These are phyloP conservation scores for Hansenula lynferdii DNA, from an alignment of 1,139 yeast genomes.

Conservation along the genomic window DNA sequence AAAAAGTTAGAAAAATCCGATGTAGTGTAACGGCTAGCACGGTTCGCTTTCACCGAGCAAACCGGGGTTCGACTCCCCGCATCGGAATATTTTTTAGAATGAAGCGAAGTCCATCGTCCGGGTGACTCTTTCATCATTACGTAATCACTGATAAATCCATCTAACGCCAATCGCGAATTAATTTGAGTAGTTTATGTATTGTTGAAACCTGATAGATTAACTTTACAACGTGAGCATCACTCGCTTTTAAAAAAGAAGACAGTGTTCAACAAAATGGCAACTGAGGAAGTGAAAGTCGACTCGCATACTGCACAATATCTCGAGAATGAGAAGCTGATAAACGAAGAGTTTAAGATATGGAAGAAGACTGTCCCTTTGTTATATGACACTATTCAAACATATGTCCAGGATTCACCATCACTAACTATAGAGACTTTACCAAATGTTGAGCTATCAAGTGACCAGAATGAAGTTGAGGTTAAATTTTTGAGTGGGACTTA, in stretches of 20 bases:
- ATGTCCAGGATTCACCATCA: conserved; percentile 33
- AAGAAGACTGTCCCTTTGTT: conserved; percentile 90
- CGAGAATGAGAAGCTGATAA: conserved; percentile 34
- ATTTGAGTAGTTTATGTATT: too few species aligned
- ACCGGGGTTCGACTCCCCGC: conserved; percentile 84
- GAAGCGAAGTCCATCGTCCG: too few species aligned
- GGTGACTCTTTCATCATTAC: not conserved
- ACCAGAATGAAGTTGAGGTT: conserved; percentile 33
- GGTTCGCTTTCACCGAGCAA: conserved; percentile 81
- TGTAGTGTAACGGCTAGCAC: conserved; percentile 81
- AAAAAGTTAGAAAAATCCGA: conserved; percentile 36
- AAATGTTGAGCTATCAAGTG: conserved; percentile 30
- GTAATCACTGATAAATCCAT: too few species aligned
- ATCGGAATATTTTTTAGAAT: conserved; percentile 45
- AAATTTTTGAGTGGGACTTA: conserved; percentile 47
- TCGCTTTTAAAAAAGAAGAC: too few species aligned
- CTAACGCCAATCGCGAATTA: too few species aligned
- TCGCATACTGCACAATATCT: conserved; percentile 15
- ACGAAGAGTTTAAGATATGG: conserved; percentile 87
- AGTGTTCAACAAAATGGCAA: not conserved
- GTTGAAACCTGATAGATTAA: too few species aligned
- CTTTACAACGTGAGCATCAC: too few species aligned
- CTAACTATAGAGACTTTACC: conserved; percentile 47
- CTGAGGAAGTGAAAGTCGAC: conserved; percentile 4
- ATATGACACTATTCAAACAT: conserved; percentile 72